Evolutionary conservation across 2,329 filamentous ascomycete genomes (phyloP), one percentile per base, ranked within the genome.

Genomic region (Lanzia echinophila): DNA sequence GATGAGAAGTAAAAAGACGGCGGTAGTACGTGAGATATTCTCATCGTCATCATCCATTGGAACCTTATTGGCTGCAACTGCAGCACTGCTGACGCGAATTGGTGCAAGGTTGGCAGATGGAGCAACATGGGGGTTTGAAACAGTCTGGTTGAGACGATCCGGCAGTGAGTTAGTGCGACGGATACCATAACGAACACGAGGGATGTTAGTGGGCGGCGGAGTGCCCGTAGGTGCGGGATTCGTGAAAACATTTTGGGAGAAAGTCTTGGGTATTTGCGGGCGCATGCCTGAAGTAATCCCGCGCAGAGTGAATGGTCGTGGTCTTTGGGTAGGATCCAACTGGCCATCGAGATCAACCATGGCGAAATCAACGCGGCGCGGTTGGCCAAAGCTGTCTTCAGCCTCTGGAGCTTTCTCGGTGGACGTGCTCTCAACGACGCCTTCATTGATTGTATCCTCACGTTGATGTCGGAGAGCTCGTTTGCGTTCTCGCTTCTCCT

Each of bases 111-210:
- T 55, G 4, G 47, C 42, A 7, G 55, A 55, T 32, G 53, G 31
- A n/a, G 53, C 36, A 17, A 44, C 24, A 34, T 43, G 45, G 33
- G 51, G 41, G 8, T 32, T 38, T 7, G 56, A 47, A 22, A 54
- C 38, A 4, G 58, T 58, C 49, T 73, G 70, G 56, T 79, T 81
- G 8, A 89, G 76, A 17, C 84, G 79, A 62, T 86, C 85, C 0
- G 87, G 87, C 2, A 90, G 76, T 0, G 87, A 90, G 66, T 81
- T 88, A 19, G 87, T 88, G 52, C 87, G 79, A 53, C 86, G 83
- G 50, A 89, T 82, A n/a, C 81, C 80, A 60, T 81, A 80, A 41
- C 79, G 75, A 55, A 84, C 77, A 31, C 78, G 75, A 6, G 81
- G 79, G 42, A 82, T 73, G 11, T 75, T 73, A 2, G 79, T 75